Evolutionary conservation across 768 basidiomycete species (phyloP).

Genomic region (Pulveroboletus sp.): DNA sequence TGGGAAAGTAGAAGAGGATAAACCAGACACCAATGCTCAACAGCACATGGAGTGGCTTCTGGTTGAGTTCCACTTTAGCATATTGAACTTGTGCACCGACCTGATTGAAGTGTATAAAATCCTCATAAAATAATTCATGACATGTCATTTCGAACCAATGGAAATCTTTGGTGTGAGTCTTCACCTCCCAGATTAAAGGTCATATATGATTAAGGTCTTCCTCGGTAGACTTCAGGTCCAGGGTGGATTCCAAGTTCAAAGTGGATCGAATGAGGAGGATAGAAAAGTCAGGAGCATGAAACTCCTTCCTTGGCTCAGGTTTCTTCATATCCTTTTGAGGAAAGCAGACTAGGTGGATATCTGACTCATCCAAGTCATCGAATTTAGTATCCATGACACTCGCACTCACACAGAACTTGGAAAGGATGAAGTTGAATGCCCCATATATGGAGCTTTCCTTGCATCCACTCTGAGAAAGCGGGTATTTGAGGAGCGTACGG

Average conservation of each 20-base stretch:
- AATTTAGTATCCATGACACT: not conserved
- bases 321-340: conserved; percentile 2
- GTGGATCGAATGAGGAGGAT: not conserved
- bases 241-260: too few relatives aligned
- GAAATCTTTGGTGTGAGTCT: not conserved
- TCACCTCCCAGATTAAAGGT: not conserved
- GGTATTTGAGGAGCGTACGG: not conserved
- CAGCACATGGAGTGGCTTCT: not conserved
- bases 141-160: not conserved
- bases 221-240: not conserved
- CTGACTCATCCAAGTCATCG: too few relatives aligned
- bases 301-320: not conserved
- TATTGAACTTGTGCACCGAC: not conserved
- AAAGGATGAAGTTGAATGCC: not conserved
- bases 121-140: too few relatives aligned
- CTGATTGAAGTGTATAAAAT: too few relatives aligned
- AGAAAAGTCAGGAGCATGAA: not conserved
- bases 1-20: not conserved
- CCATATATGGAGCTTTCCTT: conserved; percentile 3
- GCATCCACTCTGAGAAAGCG: not conserved
- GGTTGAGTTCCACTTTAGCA: not conserved
- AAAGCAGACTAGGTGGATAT: not conserved
- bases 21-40: not conserved
- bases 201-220: not conserved
- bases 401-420: not conserved